phyloP scores from a whole-genome alignment of 768 basidiomycete species.

The Megacollybia marginata region DNA sequence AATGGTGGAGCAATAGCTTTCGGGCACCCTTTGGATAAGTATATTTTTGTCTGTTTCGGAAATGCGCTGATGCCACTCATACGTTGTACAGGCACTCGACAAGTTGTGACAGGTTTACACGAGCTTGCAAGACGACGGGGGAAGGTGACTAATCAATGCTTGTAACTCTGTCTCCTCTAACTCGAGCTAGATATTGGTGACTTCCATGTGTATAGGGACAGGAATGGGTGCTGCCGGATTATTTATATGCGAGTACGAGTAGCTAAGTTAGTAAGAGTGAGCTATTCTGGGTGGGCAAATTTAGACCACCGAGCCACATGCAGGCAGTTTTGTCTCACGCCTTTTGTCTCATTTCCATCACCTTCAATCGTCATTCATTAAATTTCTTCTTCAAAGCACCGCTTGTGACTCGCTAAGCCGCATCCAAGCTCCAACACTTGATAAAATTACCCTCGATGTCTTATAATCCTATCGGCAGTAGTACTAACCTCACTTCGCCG shows the following conservation, averaged over 20 bases:
- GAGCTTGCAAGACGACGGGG: conserved; percentile 62
- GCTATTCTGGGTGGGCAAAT: no score
- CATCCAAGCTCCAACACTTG: no score
- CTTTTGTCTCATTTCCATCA: not conserved
- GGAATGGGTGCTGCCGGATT: conserved; percentile 90
- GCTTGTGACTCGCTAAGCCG: not conserved
- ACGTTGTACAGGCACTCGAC: conserved; percentile 82
- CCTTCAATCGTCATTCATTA: not conserved
- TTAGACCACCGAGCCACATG: no score
- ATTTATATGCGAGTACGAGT: conserved; percentile 50
- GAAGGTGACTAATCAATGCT: conserved; percentile 37
- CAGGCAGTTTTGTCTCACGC: no score
- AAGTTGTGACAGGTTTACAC: conserved; percentile 77
- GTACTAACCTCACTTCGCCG: conserved; percentile 30
- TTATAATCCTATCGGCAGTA: not conserved
- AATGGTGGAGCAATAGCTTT: conserved; percentile 90
- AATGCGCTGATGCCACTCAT: conserved; percentile 17
- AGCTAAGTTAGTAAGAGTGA: not conserved
- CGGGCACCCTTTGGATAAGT: conserved; percentile 75
- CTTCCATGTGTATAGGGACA: conserved; percentile 83
- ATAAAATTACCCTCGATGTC: not conserved
- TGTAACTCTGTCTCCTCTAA: not conserved
- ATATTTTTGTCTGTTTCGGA: not conserved
- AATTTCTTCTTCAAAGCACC: not conserved
- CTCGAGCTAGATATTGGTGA: conserved; percentile 60